Base-by-base conservation (phyloP, 2,329 filamentous ascomycete genomes). In the Ascochyta clinopodiicola region DNA sequence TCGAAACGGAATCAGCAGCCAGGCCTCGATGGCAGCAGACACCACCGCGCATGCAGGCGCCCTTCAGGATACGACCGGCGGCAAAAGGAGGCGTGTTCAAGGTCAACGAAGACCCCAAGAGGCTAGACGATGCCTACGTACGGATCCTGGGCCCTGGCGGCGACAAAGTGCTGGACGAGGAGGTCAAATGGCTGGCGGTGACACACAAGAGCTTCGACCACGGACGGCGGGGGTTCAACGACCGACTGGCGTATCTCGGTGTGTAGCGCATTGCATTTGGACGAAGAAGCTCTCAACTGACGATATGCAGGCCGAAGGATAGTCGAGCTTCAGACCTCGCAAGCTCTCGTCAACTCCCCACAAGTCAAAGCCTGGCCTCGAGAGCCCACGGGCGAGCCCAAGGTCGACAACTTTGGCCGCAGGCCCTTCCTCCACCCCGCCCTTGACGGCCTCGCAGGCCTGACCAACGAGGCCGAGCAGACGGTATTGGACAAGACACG, bases 121-220 rank as follows among this genome's bases (percentile, higher is more conserved):
- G 82, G 69, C 81, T 99, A 51, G 89, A 98, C 73, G 81, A 84
- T 44, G 89, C 92, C 75, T 96, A 97, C 76, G 82, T 84, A 63
- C 82, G 82, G 48, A 84, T 98, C 64, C 79, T 98, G 51, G 94
- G 93, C 6, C 81, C 81, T 42, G 86, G 84, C 40, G 91, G 90
- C 53, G 85, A 90, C 64, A 85, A 84, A 66, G 75, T 95, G 74
- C 81, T 99, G 54, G 88, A 89, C 2, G 93, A 97, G 15, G 94
- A 99, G 79, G 82, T 95, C 59, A 98, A 97, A 80, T 99, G 95
- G 95, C 81, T 98, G 70, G 93, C 93, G 27, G 86, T 99, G 51
- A 99, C 95, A 63, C 95, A 98, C 77, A 98, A 98, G 85, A 97
- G 92, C 78, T 98, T 96, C 72, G 94, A 99, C 74, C 92, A 98